phyloP scores from a whole-genome alignment of 2,329 filamentous ascomycete species.

The Nectriaceae sp. region DNA sequence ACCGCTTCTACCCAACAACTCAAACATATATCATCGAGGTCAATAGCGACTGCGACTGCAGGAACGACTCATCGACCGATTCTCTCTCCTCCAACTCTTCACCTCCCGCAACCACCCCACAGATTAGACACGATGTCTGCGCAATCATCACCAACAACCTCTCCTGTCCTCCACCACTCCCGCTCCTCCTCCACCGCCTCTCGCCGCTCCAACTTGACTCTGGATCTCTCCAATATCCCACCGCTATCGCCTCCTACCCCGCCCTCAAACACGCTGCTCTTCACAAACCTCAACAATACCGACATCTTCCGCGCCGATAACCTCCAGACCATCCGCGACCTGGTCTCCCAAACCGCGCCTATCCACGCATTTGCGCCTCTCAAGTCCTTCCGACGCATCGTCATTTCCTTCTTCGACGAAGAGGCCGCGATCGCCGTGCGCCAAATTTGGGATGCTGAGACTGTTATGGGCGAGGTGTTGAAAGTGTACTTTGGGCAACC shows the following conservation, averaged over 20 bases:
- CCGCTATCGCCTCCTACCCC: slow-evolving; percentile 70
- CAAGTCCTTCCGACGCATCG: slow-evolving; percentile 79
- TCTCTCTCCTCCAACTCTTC: neutral
- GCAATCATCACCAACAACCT: neutral
- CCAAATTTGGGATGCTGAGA: slow-evolving; percentile 72
- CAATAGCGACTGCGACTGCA: too few species aligned
- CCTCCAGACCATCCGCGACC: slow-evolving; percentile 70
- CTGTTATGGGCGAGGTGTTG: slow-evolving; percentile 68
- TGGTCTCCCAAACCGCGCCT: slow-evolving; percentile 68
- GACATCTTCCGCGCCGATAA: slow-evolving; percentile 76
- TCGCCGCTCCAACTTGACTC: slow-evolving; percentile 56
- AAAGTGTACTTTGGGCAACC: slow-evolving; percentile 69
- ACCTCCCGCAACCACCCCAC: slow-evolving; percentile 9
- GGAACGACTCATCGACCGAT: too few species aligned
- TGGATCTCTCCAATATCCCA: slow-evolving; percentile 75
- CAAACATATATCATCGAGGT: too few species aligned
- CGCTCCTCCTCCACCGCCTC: slow-evolving; percentile 50
- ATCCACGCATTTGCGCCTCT: slow-evolving; percentile 80
- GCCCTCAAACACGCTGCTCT: slow-evolving; percentile 80
- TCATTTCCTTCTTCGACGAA: slow-evolving; percentile 74
- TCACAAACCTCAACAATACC: slow-evolving; percentile 75
- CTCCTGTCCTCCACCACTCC: slow-evolving; percentile 28
- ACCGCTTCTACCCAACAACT: too few species aligned
- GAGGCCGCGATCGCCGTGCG: slow-evolving; percentile 72
- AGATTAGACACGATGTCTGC: slow-evolving; percentile 29